Percentiles rank a stretch among this genome's conserved stretches.
Conservation (phyloP, 2,329 filamentous ascomycete species). For the Phialophora expanda region DNA sequence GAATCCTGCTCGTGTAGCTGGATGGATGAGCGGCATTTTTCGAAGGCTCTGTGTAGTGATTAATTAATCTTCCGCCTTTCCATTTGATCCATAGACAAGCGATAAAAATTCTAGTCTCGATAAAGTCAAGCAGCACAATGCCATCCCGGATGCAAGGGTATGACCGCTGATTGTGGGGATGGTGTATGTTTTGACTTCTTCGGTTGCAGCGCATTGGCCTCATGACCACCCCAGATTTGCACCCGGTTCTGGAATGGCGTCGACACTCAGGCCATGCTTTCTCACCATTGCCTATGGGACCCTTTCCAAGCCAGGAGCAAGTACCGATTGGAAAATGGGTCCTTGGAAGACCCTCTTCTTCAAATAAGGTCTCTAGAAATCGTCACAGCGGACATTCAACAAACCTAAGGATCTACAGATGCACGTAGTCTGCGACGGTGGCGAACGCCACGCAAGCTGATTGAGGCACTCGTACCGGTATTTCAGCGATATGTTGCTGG, state of each 20-base stretch:
- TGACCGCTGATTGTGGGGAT: conserved; percentile 29
- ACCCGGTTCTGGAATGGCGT: conserved; percentile 28
- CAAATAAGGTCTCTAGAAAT: not conserved
- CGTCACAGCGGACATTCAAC: not conserved
- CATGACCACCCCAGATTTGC: conserved; percentile 38
- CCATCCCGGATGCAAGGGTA: conserved; percentile 12
- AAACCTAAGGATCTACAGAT: not conserved
- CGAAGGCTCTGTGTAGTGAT: conserved; percentile 3
- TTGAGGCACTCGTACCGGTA: not conserved
- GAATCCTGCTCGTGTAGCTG: not conserved
- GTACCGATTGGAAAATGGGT: not conserved
- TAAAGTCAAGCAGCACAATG: conserved; percentile 14
- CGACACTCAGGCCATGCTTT: conserved; percentile 21
- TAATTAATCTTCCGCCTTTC: not conserved
- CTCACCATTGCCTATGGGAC: not conserved
- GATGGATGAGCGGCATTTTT: not conserved
- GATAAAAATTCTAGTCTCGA: conserved; percentile 27
- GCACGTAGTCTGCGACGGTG: not conserved
- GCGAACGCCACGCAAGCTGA: not conserved
- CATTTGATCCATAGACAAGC: conserved; percentile 57
- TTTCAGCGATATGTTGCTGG: not conserved
- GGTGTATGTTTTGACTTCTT: conserved; percentile 18
- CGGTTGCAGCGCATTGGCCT: conserved; percentile 29
- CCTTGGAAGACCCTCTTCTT: not conserved
- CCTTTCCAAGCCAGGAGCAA: not conserved